Percentiles rank a stretch among this genome's conserved stretches.
Conservation (phyloP, 106 monocot species). For the Gastrodia elata region DNA sequence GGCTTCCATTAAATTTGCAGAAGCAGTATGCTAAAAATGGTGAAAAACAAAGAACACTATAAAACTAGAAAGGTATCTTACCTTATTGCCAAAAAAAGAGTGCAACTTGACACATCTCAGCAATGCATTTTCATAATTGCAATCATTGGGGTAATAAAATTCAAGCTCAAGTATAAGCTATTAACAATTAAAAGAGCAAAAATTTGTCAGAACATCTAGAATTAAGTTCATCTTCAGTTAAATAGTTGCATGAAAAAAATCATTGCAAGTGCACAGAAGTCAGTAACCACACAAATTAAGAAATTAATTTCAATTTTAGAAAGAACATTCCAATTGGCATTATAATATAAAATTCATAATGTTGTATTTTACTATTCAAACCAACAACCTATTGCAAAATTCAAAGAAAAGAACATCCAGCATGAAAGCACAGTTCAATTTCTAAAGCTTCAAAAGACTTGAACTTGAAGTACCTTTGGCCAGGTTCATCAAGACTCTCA, state of each 20-base stretch:
- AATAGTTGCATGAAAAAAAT: background rate
- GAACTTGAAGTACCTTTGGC: slow-evolving; percentile 51
- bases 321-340: background rate
- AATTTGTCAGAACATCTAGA: background rate
- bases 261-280: background rate
- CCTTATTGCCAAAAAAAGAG: background rate
- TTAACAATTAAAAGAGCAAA: background rate
- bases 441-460: background rate
- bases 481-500: slow-evolving; percentile 82
- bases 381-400: background rate
- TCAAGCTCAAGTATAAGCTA: background rate
- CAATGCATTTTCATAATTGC: background rate
- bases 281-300: background rate
- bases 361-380: background rate
- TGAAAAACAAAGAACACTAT: background rate
- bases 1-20: background rate
- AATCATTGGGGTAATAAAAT: background rate
- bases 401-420: background rate
- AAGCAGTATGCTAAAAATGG: background rate
- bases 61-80: background rate
- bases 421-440: background rate
- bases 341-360: background rate
- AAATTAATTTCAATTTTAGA: background rate
- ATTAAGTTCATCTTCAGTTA: background rate
- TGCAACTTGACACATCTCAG: background rate